Evolutionary conservation across 345 rosid genomes (phyloP).

Genomic region (Lepidium africanum): DNA sequence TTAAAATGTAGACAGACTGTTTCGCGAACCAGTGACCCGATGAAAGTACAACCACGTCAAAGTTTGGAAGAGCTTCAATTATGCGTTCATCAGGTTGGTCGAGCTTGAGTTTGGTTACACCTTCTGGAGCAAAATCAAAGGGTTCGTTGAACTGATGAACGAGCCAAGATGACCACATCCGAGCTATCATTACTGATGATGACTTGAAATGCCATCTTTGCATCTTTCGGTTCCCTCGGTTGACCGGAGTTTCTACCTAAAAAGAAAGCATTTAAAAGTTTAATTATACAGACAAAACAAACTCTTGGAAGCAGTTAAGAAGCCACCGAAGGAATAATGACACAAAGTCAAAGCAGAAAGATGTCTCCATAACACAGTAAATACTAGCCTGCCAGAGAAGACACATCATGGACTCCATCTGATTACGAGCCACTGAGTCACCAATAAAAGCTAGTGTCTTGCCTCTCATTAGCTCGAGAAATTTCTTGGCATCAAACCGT

Average conservation of each 20-base stretch:
- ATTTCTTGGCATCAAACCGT: slow-evolving; percentile 71
- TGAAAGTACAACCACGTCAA: slow-evolving; percentile 75
- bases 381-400: slow-evolving; percentile 94
- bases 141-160: slow-evolving; percentile 55
- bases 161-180: slow-evolving; percentile 98
- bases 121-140: slow-evolving; percentile 60
- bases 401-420: slow-evolving; percentile 91
- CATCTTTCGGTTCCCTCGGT: slow-evolving; percentile 78
- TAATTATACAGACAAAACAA: not conserved
- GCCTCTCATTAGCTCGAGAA: slow-evolving; percentile 85
- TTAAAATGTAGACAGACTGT: slow-evolving; percentile 73
- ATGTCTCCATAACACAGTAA: no score
- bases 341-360: not conserved
- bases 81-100: slow-evolving; percentile 63
- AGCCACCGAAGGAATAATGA: not conserved
- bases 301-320: not conserved
- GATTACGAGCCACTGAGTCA: slow-evolving; percentile 95
- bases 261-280: not conserved
- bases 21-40: slow-evolving; percentile 97
- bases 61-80: slow-evolving; percentile 51
- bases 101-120: slow-evolving; percentile 71
- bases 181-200: slow-evolving; percentile 58
- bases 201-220: slow-evolving; percentile 73
- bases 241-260: slow-evolving; percentile 82
- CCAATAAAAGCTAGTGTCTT: slow-evolving; percentile 88